Evolutionary conservation across 352 stramenopile species (phyloP).

Genomic region (Phytopythium ostracodes): DNA sequence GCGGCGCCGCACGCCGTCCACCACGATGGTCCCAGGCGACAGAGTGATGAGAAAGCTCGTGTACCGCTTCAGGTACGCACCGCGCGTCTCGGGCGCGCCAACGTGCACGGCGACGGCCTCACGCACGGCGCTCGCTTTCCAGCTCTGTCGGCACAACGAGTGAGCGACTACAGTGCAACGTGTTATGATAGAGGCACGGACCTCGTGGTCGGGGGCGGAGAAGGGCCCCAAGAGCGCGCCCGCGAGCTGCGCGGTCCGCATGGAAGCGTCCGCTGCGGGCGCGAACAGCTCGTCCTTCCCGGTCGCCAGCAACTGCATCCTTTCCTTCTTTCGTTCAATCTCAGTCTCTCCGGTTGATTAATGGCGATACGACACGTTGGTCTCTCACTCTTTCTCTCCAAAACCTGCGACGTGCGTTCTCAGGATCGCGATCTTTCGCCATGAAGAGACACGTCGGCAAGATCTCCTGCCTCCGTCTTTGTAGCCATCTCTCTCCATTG

Average conservation of each 20-base stretch:
- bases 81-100: conserved; percentile 46
- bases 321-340: too few species aligned
- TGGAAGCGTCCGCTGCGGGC: conserved; percentile 25
- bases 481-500: neutral
- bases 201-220: conserved; percentile 27
- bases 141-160: conserved; percentile 15
- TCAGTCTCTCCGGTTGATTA: too few species aligned
- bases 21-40: conserved; percentile 25
- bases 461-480: neutral
- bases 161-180: neutral
- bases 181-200: conserved; percentile 1
- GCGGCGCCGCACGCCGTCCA: conserved; percentile 33
- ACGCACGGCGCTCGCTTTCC: conserved; percentile 17
- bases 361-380: too few species aligned
- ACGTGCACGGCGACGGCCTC: conserved; percentile 22
- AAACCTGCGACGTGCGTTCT: too few species aligned
- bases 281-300: conserved; percentile 24
- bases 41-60: conserved; percentile 67
- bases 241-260: conserved; percentile 29
- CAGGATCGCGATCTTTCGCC: neutral
- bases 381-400: neutral
- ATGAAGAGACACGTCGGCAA: too few species aligned
- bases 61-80: conserved; percentile 69
- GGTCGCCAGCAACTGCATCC: conserved; percentile 43
- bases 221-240: conserved; percentile 14